Conservation (phyloP, 768 basidiomycete genomes). For the Auricularia sp. region DNA sequence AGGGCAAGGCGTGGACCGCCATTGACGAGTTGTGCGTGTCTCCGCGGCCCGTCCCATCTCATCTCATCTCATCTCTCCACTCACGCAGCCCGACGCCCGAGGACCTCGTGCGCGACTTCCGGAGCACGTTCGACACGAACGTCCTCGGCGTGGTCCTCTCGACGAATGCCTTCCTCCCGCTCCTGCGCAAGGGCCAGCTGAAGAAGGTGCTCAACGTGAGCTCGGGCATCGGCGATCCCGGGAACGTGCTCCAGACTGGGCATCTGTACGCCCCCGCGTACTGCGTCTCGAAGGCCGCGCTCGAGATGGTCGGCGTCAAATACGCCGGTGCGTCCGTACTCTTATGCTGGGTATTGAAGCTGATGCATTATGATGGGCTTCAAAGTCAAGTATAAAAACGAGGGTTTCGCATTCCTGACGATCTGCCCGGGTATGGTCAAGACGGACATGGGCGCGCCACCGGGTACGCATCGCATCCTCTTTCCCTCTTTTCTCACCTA, state of each 20-base stretch:
- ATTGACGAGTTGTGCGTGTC: conserved; percentile 2
- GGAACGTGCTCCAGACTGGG: conserved; percentile 4
- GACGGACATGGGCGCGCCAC: conserved; percentile 3
- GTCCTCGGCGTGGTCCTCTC: conserved; percentile 12
- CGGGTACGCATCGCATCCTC: neutral
- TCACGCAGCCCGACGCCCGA: neutral
- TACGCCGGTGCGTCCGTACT: neutral
- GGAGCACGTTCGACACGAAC: conserved; percentile 9
- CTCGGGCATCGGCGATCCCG: conserved; percentile 5
- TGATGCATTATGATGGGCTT: too few species aligned
- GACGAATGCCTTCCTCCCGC: conserved; percentile 12
- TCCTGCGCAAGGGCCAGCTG: conserved; percentile 8
- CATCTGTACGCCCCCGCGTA: conserved; percentile 1
- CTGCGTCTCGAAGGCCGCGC: conserved; percentile 3
- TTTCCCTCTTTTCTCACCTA: too few species aligned
- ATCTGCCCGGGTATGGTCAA: conserved; percentile 4
- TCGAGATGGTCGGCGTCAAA: conserved; percentile 4
- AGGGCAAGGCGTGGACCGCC: too few species aligned
- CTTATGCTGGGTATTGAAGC: too few species aligned
- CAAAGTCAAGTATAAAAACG: conserved; percentile 4
- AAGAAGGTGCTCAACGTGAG: conserved; percentile 8
- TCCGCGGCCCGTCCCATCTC: too few species aligned
- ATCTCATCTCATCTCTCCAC: neutral
- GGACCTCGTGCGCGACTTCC: neutral
- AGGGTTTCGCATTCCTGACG: conserved; percentile 6